A percentile compares a stretch with the other conserved stretches of the same genome.
Conservation (phyloP, 768 basidiomycete species). For the Trametes elegans region DNA sequence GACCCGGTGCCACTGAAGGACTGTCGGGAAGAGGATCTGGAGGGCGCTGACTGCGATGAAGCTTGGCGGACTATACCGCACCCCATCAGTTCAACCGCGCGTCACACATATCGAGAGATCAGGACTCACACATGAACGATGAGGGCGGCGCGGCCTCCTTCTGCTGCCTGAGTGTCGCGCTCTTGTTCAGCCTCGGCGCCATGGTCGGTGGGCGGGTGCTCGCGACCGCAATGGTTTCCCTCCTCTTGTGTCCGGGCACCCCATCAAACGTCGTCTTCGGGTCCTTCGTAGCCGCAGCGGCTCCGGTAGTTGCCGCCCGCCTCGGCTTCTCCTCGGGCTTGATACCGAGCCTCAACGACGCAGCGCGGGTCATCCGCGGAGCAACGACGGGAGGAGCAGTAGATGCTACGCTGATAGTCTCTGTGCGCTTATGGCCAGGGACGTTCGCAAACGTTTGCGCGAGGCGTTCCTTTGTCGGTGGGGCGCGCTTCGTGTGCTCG, state of each 20-base stretch:
- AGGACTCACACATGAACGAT: constrained; percentile 65
- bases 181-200: constrained; percentile 43
- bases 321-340: constrained; percentile 24
- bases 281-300: constrained; percentile 22
- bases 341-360: constrained; percentile 63
- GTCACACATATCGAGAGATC: constrained; percentile 1
- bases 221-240: constrained; percentile 71
- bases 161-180: constrained; percentile 39
- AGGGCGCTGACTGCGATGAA: constrained; percentile 31
- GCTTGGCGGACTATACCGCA: constrained; percentile 55
- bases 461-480: constrained; percentile 59
- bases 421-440: constrained; percentile 77
- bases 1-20: constrained; percentile 25
- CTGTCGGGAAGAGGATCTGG: constrained; percentile 44
- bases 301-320: constrained; percentile 21
- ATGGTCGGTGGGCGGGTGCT: constrained; percentile 44
- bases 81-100: no score
- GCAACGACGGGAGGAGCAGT: constrained; percentile 70
- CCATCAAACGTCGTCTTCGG: constrained; percentile 63
- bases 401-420: constrained; percentile 68
- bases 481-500: constrained; percentile 46
- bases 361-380: constrained; percentile 75
- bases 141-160: constrained; percentile 52
- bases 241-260: constrained; percentile 81
- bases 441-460: constrained; percentile 71